Evolutionary conservation across 768 basidiomycete species (phyloP).

Genomic region (Coprinopsis strossmayeri): DNA sequence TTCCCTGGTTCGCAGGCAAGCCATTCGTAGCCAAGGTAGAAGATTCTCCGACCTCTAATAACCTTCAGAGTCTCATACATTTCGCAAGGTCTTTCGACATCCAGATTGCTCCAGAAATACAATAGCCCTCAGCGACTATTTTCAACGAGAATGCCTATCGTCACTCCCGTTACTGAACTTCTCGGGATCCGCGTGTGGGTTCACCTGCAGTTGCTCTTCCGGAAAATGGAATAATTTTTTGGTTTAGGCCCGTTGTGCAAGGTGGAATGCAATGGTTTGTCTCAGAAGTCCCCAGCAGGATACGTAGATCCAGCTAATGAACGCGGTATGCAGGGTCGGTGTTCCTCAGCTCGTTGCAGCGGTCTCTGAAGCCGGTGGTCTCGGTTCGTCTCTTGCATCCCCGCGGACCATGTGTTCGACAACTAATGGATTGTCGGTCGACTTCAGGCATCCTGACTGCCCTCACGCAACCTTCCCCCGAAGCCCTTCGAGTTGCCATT

Average conservation of each 20-base stretch:
- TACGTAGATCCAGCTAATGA: too few relatives aligned
- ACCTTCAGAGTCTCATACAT: background rate
- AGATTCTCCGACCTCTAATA: background rate
- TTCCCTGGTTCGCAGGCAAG: background rate
- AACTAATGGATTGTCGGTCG: background rate
- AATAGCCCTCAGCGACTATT: background rate
- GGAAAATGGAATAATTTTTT: background rate
- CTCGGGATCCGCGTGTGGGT: slow-evolving; percentile 63
- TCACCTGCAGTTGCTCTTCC: background rate
- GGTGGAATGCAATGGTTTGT: slow-evolving; percentile 87
- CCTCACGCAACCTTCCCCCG: slow-evolving; percentile 81
- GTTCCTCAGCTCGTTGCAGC: slow-evolving; percentile 68
- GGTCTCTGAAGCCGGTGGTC: slow-evolving; percentile 76
- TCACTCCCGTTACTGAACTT: slow-evolving; percentile 57
- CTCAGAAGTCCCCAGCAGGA: background rate
- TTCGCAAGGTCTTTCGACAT: background rate
- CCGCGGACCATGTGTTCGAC: background rate
- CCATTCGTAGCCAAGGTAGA: background rate
- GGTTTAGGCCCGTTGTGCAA: slow-evolving; percentile 66
- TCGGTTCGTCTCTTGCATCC: slow-evolving; percentile 44
- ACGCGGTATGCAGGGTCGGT: slow-evolving; percentile 89
- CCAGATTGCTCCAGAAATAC: background rate
- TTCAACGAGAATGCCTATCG: slow-evolving; percentile 30
- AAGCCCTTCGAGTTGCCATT: slow-evolving; percentile 74
- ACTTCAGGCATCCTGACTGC: slow-evolving; percentile 72